These are phyloP conservation scores for Monilinia fructicola DNA, from an alignment of 2,329 filamentous ascomycete genomes.

Conservation along the genomic window DNA sequence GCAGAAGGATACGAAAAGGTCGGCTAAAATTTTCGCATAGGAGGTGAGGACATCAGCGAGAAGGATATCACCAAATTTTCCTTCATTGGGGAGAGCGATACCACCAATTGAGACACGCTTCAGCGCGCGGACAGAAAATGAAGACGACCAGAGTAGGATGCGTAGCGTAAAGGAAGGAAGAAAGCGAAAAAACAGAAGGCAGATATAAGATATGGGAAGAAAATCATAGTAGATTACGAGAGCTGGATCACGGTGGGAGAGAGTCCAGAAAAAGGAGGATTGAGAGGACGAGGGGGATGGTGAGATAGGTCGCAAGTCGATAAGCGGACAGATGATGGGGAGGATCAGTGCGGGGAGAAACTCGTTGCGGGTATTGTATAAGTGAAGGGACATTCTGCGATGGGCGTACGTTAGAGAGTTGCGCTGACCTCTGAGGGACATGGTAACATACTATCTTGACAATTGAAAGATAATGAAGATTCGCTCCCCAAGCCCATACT, in stretches of 20 bases:
- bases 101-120: conserved; percentile 80
- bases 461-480: conserved; percentile 80
- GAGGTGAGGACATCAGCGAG: conserved; percentile 92
- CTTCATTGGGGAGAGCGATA: conserved; percentile 79
- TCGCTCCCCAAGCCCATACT: conserved; percentile 92
- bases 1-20: conserved; percentile 84
- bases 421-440: conserved; percentile 14
- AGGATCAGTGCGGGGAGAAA: conserved; percentile 62
- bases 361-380: conserved; percentile 79
- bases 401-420: conserved; percentile 29
- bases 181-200: conserved; percentile 69
- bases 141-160: conserved; percentile 68
- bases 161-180: conserved; percentile 66
- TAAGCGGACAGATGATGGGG: conserved; percentile 82
- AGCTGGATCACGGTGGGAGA: conserved; percentile 68
- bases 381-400: conserved; percentile 74
- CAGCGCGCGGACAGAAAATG: conserved; percentile 71
- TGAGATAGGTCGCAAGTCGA: conserved; percentile 76
- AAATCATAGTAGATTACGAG: conserved; percentile 78
- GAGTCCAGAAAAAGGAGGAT: conserved; percentile 82
- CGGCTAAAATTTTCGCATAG: conserved; percentile 88
- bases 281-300: conserved; percentile 67
- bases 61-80: conserved; percentile 92
- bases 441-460: conserved; percentile 65
- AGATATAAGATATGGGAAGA: conserved; percentile 80